A percentile compares a stretch with the other conserved stretches of the same genome.
Evolutionary conservation across 257 asterid species (phyloP).

Genomic region (Vinca minor): DNA sequence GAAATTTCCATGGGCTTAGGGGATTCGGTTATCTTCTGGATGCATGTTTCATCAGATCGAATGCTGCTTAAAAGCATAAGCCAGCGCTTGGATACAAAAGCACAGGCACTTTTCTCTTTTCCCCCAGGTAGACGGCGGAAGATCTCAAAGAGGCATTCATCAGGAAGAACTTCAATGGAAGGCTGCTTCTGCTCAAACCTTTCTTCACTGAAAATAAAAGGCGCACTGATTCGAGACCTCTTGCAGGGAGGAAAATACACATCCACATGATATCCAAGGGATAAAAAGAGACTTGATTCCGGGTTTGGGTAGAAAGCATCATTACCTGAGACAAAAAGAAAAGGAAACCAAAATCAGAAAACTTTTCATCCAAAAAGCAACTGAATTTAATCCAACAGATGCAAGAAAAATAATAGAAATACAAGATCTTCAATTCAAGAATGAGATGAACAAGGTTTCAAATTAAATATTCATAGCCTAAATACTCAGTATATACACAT

Average conservation of each 20-base stretch:
- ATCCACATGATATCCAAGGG: slow-evolving; percentile 53
- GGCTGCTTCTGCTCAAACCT: slow-evolving; percentile 30
- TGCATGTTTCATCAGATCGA: slow-evolving; percentile 44
- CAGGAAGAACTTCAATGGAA: slow-evolving; percentile 82
- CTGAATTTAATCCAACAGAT: background rate
- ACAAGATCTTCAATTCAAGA: background rate
- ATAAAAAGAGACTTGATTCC: slow-evolving; percentile 38
- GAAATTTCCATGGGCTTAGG: slow-evolving; percentile 30
- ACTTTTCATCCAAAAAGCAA: background rate
- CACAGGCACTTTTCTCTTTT: slow-evolving; percentile 64
- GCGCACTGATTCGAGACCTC: slow-evolving; percentile 73
- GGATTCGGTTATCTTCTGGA: slow-evolving; percentile 4
- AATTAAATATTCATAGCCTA: background rate
- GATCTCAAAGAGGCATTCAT: slow-evolving; percentile 92
- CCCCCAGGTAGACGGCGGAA: slow-evolving; percentile 66
- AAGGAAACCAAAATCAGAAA: slow-evolving; percentile 18
- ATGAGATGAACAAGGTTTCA: background rate
- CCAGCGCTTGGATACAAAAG: slow-evolving; percentile 88
- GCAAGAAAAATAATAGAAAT: background rate
- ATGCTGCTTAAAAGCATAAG: slow-evolving; percentile 81
- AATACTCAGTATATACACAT: background rate
- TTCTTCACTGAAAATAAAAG: slow-evolving; percentile 38
- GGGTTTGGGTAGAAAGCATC: slow-evolving; percentile 47
- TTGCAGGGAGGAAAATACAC: slow-evolving; percentile 64
- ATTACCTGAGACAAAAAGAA: slow-evolving; percentile 39